Evolutionary conservation across 139 green algal species (phyloP).

Genomic region (Nannochloris sp.): DNA sequence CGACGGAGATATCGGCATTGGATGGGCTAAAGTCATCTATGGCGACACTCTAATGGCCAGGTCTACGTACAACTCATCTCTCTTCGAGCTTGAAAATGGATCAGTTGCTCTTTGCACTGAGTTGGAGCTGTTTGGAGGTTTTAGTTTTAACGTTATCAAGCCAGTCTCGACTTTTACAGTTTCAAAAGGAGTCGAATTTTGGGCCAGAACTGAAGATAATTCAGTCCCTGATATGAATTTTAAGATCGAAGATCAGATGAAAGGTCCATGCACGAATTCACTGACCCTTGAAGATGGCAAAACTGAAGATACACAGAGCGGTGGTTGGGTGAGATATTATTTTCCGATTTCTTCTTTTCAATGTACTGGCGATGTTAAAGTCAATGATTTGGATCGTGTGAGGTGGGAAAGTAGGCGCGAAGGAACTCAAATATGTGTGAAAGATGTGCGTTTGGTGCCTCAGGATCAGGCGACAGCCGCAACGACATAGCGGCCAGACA

Average conservation of each 20-base stretch:
- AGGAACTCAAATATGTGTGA: slow-evolving; percentile 12
- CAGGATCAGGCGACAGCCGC: no score
- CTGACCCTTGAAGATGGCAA: not conserved
- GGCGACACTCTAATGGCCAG: slow-evolving; percentile 4
- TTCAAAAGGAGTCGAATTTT: slow-evolving; percentile 19
- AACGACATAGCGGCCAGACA: no score
- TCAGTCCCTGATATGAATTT: not conserved
- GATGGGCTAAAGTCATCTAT: slow-evolving; percentile 24
- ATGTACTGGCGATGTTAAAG: slow-evolving; percentile 1
- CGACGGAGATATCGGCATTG: slow-evolving; percentile 7
- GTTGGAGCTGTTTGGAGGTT: slow-evolving; percentile 17
- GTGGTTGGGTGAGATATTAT: slow-evolving; percentile 9
- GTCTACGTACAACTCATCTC: slow-evolving; percentile 7
- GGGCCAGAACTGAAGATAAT: not conserved
- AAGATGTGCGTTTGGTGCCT: no score
- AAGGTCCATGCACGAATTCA: not conserved
- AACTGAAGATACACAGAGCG: not conserved
- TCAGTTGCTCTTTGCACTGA: slow-evolving; percentile 13
- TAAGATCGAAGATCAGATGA: not conserved
- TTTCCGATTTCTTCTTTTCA: slow-evolving; percentile 1
- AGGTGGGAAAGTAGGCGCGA: slow-evolving; percentile 14
- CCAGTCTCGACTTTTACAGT: not conserved
- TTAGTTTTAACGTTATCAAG: slow-evolving; percentile 9
- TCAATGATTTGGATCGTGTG: slow-evolving; percentile 5
- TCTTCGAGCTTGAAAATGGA: not conserved